Percentiles rank a stretch among this genome's conserved stretches.
Conservation (phyloP, 768 basidiomycete species). For the Lactarius deliciosus region DNA sequence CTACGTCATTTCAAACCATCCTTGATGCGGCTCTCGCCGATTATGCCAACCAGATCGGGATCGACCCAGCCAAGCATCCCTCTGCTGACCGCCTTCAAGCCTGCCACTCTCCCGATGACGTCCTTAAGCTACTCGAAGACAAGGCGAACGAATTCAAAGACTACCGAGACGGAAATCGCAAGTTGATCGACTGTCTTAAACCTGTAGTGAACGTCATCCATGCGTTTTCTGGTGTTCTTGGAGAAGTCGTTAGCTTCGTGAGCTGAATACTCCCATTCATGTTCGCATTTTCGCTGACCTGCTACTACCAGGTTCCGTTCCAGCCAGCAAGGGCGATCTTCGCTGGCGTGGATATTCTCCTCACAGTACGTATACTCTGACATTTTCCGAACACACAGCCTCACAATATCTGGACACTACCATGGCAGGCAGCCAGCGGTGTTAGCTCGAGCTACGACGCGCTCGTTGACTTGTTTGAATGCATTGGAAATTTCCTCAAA, state of each 20-base stretch:
- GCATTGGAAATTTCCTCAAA: background rate
- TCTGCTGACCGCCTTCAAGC: background rate
- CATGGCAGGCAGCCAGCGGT: background rate
- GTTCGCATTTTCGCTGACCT: background rate
- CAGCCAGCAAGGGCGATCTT: background rate
- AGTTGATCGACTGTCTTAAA: background rate
- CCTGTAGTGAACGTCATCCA: background rate
- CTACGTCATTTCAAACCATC: too few species aligned
- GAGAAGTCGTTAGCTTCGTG: background rate
- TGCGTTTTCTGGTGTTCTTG: background rate
- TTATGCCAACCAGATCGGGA: background rate
- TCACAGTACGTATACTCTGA: background rate
- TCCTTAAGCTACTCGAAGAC: background rate
- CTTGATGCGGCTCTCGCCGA: background rate
- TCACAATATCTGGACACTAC: background rate
- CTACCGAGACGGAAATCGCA: background rate
- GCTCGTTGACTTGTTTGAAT: background rate
- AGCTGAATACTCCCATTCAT: background rate
- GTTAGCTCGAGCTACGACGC: background rate
- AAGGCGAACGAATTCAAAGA: background rate
- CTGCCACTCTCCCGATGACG: background rate
- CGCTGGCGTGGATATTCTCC: background rate
- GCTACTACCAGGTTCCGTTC: background rate
- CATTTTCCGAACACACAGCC: background rate
- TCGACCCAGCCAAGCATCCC: background rate